phyloP scores from a whole-genome alignment of 768 basidiomycete species.

The Rhizopogon roseolus region DNA sequence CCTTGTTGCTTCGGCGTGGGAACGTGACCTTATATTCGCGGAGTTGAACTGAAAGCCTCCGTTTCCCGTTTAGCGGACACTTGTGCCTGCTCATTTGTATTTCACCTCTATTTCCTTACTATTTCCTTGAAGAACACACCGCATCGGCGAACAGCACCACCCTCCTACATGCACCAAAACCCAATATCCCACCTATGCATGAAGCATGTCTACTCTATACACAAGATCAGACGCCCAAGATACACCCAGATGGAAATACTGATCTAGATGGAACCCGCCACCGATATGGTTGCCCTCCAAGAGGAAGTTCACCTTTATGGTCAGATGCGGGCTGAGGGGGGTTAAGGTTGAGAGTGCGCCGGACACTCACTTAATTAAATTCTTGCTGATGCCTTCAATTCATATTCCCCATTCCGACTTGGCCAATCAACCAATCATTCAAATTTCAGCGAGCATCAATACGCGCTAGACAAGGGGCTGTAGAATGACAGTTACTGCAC shows the following conservation, averaged over 20 bases:
- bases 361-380: neutral
- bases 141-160: neutral
- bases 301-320: neutral
- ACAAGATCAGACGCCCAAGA: neutral
- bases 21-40: constrained; percentile 24
- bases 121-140: neutral
- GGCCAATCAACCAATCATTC: neutral
- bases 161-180: neutral
- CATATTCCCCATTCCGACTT: neutral
- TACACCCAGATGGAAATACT: neutral
- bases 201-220: neutral
- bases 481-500: neutral
- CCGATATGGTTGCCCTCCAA: neutral
- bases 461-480: neutral
- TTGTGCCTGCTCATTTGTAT: neutral
- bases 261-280: neutral
- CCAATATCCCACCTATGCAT: neutral
- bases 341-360: neutral
- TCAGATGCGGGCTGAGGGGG: constrained; percentile 1
- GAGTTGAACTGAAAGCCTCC: constrained; percentile 29
- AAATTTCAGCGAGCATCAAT: neutral
- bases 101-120: neutral
- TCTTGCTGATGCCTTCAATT: neutral
- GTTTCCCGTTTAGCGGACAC: constrained; percentile 13
- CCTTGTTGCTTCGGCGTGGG: constrained; percentile 26